A percentile compares a stretch with the other conserved stretches of the same genome.
phyloP scores from a whole-genome alignment of 2,329 filamentous ascomycete genomes.

The Capronia epimyces region DNA sequence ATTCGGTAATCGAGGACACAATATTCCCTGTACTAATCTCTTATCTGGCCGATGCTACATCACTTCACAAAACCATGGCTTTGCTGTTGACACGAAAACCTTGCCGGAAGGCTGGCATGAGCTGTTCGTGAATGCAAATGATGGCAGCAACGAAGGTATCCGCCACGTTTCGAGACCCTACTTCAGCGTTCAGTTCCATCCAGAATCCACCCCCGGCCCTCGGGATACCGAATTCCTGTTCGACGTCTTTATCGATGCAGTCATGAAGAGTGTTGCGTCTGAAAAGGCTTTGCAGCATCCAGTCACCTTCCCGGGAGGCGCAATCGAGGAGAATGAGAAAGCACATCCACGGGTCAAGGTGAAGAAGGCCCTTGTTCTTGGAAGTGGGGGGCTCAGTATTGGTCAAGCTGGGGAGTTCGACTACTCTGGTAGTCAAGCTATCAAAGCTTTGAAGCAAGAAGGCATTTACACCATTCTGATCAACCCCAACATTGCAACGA shows the following conservation, averaged over 20 bases:
- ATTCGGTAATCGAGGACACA: constrained; percentile 97
- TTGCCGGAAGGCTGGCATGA: constrained; percentile 80
- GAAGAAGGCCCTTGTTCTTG: constrained; percentile 91
- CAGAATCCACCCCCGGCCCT: constrained; percentile 91
- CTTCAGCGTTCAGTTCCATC: constrained; percentile 99
- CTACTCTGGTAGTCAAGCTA: constrained; percentile 96
- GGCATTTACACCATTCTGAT: constrained; percentile 97
- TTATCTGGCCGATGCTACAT: constrained; percentile 96
- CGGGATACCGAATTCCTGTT: constrained; percentile 95
- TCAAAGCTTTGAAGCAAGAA: constrained; percentile 96
- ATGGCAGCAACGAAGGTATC: constrained; percentile 97
- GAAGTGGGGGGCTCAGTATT: constrained; percentile 91
- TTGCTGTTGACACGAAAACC: constrained; percentile 75
- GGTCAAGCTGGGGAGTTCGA: constrained; percentile 98
- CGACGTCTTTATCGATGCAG: constrained; percentile 88
- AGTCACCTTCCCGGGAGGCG: constrained; percentile 82
- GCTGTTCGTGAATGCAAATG: constrained; percentile 96
- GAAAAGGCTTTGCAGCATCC: constrained; percentile 62
- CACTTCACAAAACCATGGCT: constrained; percentile 98
- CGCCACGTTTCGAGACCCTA: constrained; percentile 78
- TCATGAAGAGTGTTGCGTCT: constrained; percentile 65
- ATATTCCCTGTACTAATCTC: constrained; percentile 95
- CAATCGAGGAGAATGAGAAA: constrained; percentile 69
- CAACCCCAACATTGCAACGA: constrained; percentile 98
- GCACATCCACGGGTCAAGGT: constrained; percentile 73